phyloP scores from a whole-genome alignment of 495 filamentous ascomycete species.

The Xeromyces bisporus region DNA sequence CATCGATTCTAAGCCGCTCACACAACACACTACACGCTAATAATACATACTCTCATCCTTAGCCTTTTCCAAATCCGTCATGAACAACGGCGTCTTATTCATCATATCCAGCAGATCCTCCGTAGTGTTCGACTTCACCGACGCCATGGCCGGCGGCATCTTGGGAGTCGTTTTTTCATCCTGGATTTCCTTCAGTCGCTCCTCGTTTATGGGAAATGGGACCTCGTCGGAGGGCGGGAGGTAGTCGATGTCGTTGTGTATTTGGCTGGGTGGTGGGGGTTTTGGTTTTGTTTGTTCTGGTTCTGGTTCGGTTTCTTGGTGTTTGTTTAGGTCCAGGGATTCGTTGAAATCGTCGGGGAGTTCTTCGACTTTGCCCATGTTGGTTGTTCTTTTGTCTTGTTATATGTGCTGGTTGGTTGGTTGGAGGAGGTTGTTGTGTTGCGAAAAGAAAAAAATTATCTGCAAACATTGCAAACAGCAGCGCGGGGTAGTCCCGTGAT shows the following conservation, averaged over 20 bases:
- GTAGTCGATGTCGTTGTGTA: conserved; percentile 6
- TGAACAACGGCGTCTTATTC: conserved; percentile 78
- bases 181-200: conserved; percentile 18
- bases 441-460: too few species aligned
- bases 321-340: conserved; percentile 21
- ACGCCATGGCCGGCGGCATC: conserved; percentile 24
- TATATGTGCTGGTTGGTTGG: too few species aligned
- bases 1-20: conserved; percentile 3
- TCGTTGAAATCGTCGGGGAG: conserved; percentile 34
- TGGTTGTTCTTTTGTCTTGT: neutral
- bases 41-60: conserved; percentile 32
- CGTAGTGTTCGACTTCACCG: conserved; percentile 40
- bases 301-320: conserved; percentile 1
- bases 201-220: conserved; percentile 29
- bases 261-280: neutral
- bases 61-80: conserved; percentile 72
- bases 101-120: conserved; percentile 59
- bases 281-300: conserved; percentile 1
- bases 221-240: conserved; percentile 17
- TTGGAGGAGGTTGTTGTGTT: too few species aligned
- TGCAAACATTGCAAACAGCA: neutral
- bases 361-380: conserved; percentile 32
- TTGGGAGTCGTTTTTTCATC: conserved; percentile 16
- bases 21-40: neutral
- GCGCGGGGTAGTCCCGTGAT: neutral